Evolutionary conservation across 1,139 yeast species (phyloP), one percentile per base, ranked within the genome.

Genomic region (Williopsis jadinii): DNA sequence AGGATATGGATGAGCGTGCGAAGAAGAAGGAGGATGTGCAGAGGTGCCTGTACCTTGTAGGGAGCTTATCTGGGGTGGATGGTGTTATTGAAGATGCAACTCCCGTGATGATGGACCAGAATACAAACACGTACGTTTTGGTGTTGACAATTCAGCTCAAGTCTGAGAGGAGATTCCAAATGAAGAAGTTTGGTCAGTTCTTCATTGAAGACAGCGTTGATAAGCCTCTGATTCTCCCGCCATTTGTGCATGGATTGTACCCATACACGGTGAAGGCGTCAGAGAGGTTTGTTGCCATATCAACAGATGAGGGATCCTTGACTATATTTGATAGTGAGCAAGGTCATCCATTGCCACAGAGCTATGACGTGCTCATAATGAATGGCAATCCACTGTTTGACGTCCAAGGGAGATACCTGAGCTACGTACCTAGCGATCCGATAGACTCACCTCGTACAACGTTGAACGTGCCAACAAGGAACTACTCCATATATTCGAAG

Each of bases 351-450:
- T 29, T 51, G 11, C 32, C 56, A 0, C 31, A 42, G 11, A 41
- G 42, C 31, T 36, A 50, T 9, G 49, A 54, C 13, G 48, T 41
- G 14, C 19, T 37, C 12, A 49, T 49, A 13, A 34, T 41, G 24
- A 73, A 71, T 42, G 61, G 56, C 8, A 51, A 56, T 11, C 71
- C 77, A 1, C 65, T 77, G 5, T 75, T 70, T 56, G 81, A 75
- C 50, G 49, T 77, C 11, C 66, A 67, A 32, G 78, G 77, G 6
- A 60, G 71, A 39, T 73, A 77, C 72, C 55, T 78, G 30, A 73
- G 68, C 1, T 77, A 73, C 50, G 70, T 58, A n/a, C 55, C 59
- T 1, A 39, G 44, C 9, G 29, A 29, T 6, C 9, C 10, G 14
- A 8, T 14, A 2, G 43, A 32, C 13, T 10, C 30, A 3, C 28